phyloP scores from a whole-genome alignment of 2,329 filamentous ascomycete genomes.

The Cercospora zeina region DNA sequence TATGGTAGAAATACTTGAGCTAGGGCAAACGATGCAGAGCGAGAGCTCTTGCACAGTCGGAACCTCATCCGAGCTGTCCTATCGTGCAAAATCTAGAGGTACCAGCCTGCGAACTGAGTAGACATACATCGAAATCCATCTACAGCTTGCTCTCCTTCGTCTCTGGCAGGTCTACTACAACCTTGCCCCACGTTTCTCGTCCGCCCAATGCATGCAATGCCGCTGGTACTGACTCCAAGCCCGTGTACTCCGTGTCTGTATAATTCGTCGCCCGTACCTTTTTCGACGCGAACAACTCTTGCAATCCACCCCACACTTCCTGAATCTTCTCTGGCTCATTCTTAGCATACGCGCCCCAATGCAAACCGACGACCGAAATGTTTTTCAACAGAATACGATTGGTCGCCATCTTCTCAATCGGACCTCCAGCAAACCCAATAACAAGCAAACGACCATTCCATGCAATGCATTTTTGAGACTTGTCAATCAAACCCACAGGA shows the following conservation, averaged over 20 bases:
- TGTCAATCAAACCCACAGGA: slow-evolving; percentile 85
- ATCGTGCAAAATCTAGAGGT: neutral
- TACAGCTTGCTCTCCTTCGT: slow-evolving; percentile 52
- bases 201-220: slow-evolving; percentile 76
- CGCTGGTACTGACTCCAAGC: slow-evolving; percentile 73
- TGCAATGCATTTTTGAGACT: slow-evolving; percentile 83
- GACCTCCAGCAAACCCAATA: slow-evolving; percentile 82
- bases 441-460: slow-evolving; percentile 90
- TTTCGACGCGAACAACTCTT: slow-evolving; percentile 71
- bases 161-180: slow-evolving; percentile 82
- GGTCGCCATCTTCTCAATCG: slow-evolving; percentile 87
- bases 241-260: slow-evolving; percentile 76
- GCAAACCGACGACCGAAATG: slow-evolving; percentile 81
- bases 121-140: neutral
- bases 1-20: neutral
- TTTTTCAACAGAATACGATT: slow-evolving; percentile 95
- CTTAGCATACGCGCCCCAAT: slow-evolving; percentile 83
- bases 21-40: neutral
- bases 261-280: slow-evolving; percentile 83
- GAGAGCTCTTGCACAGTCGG: neutral
- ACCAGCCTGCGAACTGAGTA: neutral
- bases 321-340: slow-evolving; percentile 70
- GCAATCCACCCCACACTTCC: slow-evolving; percentile 79
- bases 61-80: neutral
- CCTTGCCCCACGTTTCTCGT: slow-evolving; percentile 91